Evolutionary conservation across 129 eudicot species (phyloP).

Genomic region (Chrysanthemum lavandulifolium): DNA sequence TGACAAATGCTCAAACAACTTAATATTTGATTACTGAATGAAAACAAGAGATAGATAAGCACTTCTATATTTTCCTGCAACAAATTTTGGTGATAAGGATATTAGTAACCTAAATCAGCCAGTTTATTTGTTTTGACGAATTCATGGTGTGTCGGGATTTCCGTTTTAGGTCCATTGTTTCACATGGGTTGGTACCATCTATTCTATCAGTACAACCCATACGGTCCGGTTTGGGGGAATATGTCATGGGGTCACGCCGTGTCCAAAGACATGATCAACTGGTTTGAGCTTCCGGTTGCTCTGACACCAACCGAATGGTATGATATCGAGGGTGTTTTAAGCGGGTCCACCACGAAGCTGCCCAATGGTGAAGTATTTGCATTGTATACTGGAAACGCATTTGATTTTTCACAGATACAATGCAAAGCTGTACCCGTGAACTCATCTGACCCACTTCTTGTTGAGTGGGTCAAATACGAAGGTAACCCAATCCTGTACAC

Average conservation of each 20-base stretch:
- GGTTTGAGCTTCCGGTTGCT: constrained; percentile 72
- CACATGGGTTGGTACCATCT: constrained; percentile 92
- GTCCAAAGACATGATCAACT: constrained; percentile 65
- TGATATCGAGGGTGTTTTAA: constrained; percentile 79
- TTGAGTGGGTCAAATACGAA: constrained; percentile 73
- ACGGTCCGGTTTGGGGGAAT: constrained; percentile 82
- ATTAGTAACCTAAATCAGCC: background rate
- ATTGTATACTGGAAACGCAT: constrained; percentile 68
- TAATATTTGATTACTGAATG: no score
- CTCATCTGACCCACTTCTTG: constrained; percentile 79
- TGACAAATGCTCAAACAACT: no score
- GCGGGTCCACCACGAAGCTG: constrained; percentile 78
- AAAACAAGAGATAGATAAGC: no score
- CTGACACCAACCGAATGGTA: constrained; percentile 73
- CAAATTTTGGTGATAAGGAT: no score
- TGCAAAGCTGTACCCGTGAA: constrained; percentile 74
- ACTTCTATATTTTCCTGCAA: no score
- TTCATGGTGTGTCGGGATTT: constrained; percentile 1
- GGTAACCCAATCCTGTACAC: constrained; percentile 78
- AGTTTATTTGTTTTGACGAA: background rate
- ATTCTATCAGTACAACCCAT: constrained; percentile 84
- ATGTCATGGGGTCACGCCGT: constrained; percentile 95
- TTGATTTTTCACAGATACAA: constrained; percentile 60
- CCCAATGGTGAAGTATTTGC: constrained; percentile 73
- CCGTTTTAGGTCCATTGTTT: constrained; percentile 65